Conservation (phyloP, 257 asterid genomes). For the Galeopsis tetrahit region DNA sequence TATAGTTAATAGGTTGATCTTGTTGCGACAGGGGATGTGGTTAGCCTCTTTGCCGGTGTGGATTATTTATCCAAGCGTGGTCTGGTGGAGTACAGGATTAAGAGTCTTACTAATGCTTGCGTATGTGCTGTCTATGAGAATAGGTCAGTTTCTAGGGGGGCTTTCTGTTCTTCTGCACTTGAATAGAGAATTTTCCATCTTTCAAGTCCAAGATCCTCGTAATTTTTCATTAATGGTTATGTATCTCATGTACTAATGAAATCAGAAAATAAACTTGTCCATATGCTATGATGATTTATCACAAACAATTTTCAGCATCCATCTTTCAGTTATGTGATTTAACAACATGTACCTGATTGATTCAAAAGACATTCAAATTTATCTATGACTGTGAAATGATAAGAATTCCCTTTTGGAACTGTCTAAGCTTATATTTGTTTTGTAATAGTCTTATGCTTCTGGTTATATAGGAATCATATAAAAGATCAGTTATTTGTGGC, state of each 20-base stretch:
- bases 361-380: constrained; percentile 23
- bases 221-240: constrained; percentile 17
- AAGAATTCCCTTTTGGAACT: constrained; percentile 21
- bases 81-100: constrained; percentile 83
- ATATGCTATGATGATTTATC: not conserved
- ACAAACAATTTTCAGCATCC: not conserved
- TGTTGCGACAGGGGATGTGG: constrained; percentile 58
- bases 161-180: constrained; percentile 6
- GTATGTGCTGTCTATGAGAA: constrained; percentile 70
- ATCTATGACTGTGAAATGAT: constrained; percentile 10
- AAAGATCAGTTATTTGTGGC: constrained; percentile 60
- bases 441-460: constrained; percentile 33
- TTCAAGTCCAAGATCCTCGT: not conserved
- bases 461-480: constrained; percentile 58
- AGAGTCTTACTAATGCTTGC: constrained; percentile 69
- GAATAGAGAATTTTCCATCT: constrained; percentile 17
- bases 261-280: constrained; percentile 7
- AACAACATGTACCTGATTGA: constrained; percentile 13
- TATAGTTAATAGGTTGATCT: constrained; percentile 30
- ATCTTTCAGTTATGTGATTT: constrained; percentile 20
- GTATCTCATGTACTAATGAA: constrained; percentile 22
- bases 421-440: constrained; percentile 14
- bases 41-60: constrained; percentile 65
- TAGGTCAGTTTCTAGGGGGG: constrained; percentile 56
- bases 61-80: constrained; percentile 58